These are phyloP conservation scores for Pinguiococcus pyrenoidosus DNA, from an alignment of 108 stramenopile genomes.

Conservation along the genomic window DNA sequence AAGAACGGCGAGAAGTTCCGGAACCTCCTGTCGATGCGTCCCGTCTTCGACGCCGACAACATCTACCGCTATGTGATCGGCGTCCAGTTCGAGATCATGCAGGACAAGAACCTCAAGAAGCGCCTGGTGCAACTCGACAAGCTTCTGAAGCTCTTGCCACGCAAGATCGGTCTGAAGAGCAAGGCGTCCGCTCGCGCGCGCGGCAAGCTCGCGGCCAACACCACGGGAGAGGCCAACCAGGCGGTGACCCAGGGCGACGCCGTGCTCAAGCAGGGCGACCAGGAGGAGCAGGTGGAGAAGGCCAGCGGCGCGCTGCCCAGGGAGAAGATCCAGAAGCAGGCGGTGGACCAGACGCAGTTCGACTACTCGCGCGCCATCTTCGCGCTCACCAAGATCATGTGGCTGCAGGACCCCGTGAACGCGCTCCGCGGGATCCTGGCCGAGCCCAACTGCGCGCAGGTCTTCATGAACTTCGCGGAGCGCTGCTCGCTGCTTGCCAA, in stretches of 20 bases:
- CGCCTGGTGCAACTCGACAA: slow-evolving; percentile 28
- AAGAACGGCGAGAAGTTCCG: slow-evolving; percentile 32
- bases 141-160: slow-evolving; percentile 22
- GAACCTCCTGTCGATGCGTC: slow-evolving; percentile 26
- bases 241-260: neutral
- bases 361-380: neutral
- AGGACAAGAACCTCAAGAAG: slow-evolving; percentile 19
- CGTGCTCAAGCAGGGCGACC: slow-evolving; percentile 1
- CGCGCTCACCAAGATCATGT: slow-evolving; percentile 24
- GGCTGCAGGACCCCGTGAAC: slow-evolving; percentile 9
- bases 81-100: slow-evolving; percentile 26
- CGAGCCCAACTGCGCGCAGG: neutral
- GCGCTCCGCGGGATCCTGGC: slow-evolving; percentile 9
- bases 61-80: slow-evolving; percentile 33
- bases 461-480: neutral
- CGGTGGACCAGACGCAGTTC: neutral
- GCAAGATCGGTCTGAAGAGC: slow-evolving; percentile 11
- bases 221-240: slow-evolving; percentile 18
- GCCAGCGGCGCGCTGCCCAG: slow-evolving; percentile 5
- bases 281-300: slow-evolving; percentile 11
- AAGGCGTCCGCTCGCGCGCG: slow-evolving; percentile 22
- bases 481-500: slow-evolving; percentile 4
- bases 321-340: slow-evolving; percentile 15
- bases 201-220: slow-evolving; percentile 17
- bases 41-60: slow-evolving; percentile 24